Evolutionary conservation across 805 yeast genomes (phyloP), one percentile per base, ranked within the genome.

Genomic region (Vanderwaltozyma polyspora): DNA sequence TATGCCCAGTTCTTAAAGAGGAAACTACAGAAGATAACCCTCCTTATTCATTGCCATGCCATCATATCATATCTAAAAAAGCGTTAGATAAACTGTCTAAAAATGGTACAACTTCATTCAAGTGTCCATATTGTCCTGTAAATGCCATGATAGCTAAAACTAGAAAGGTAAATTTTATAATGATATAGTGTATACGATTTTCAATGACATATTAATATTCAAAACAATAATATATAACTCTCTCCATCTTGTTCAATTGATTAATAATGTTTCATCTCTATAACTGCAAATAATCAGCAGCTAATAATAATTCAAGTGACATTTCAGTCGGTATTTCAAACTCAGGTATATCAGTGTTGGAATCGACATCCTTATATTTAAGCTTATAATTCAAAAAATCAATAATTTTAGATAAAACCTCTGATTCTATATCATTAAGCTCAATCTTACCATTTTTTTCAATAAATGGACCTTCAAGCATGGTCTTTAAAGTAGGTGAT

Each of bases 281-380:
- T 35, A 58, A 46, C 43, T 49, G 44, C 33, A 57, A 41, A 53
- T 74, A 89, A 53, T 91, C 98, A 2, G 97, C 95, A 18, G 94
- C 95, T 25, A 91, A 89, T 29, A 91, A 59, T 44, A 89, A 62
- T 52, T 91, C 97, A 41, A 89, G 63, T 0, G 97, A 95, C 74
- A 89, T 71, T 45, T 85, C 96, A 0, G 96, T 87, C 1, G 97
- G 95, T 3, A 91, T 74, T 25, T 81, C 80, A 57, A 91, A 91
- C 36, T 82, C 91, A 0, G 95, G 94, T 6, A 81, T 72, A 4
- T 71, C 74, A 6, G 38, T 45, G 18, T 57, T 60, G 5, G 29
- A 19, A 23, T 64, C 69, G 0, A 66, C 70, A 32, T 72, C 74
- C 41, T 67, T 72, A 52, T 82, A 83, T 46, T 81, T 78, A 39